These are phyloP conservation scores for Metschnikowia bowlesiae DNA, from an alignment of 805 yeast species.

Conservation along the genomic window DNA sequence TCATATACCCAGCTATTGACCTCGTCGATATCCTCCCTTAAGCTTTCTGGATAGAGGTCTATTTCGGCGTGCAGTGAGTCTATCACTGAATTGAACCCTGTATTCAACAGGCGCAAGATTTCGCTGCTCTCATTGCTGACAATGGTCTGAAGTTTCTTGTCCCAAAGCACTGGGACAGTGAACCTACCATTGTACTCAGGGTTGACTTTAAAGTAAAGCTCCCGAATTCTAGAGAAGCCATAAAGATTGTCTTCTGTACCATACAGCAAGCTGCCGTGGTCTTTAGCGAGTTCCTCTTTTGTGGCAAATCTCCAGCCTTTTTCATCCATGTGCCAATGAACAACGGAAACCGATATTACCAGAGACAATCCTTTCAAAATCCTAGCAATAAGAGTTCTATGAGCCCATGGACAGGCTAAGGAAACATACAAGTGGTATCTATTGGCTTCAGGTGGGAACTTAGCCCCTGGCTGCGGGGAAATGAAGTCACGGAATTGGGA, in stretches of 20 bases:
- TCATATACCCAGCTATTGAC: slow-evolving; percentile 80
- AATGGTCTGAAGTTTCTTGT: slow-evolving; percentile 71
- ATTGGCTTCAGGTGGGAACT: slow-evolving; percentile 67
- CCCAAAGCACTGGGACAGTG: slow-evolving; percentile 95
- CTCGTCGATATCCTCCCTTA: slow-evolving; percentile 61
- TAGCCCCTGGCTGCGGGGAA: slow-evolving; percentile 52
- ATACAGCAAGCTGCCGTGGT: slow-evolving; percentile 47
- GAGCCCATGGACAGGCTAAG: slow-evolving; percentile 96
- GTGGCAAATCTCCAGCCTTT: slow-evolving; percentile 85
- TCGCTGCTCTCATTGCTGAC: slow-evolving; percentile 92
- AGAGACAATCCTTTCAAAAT: slow-evolving; percentile 63
- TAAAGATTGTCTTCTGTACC: slow-evolving; percentile 47
- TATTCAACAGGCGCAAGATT: slow-evolving; percentile 77
- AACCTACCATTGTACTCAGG: slow-evolving; percentile 76
- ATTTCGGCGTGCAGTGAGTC: slow-evolving; percentile 45
- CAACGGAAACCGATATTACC: slow-evolving; percentile 66
- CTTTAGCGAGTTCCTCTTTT: slow-evolving; percentile 37
- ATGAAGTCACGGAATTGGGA: slow-evolving; percentile 63
- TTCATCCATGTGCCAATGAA: slow-evolving; percentile 85
- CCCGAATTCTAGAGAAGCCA: slow-evolving; percentile 55
- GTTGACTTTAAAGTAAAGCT: slow-evolving; percentile 70
- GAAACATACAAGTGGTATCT: slow-evolving; percentile 88
- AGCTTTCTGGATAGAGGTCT: slow-evolving; percentile 58
- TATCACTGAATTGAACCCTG: slow-evolving; percentile 62
- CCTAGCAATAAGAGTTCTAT: slow-evolving; percentile 71